Percentiles rank a stretch among this genome's conserved stretches.
phyloP scores from a whole-genome alignment of 1,284 basidiomycete genomes.

The Malassezia nana region DNA sequence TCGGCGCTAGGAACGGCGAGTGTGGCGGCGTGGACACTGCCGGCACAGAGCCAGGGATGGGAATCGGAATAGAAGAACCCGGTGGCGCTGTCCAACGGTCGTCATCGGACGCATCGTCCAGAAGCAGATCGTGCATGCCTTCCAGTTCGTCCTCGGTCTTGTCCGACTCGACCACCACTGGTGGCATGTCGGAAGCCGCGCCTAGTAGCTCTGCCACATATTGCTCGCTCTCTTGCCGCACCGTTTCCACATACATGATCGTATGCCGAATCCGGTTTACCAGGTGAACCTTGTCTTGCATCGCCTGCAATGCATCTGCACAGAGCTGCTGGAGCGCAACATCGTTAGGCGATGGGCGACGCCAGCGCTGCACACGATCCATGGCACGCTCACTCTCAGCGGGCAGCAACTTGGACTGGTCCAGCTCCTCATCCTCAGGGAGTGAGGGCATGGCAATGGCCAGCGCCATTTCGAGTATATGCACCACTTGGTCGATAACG shows the following conservation, averaged over 20 bases:
- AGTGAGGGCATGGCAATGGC: constrained; percentile 80
- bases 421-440: constrained; percentile 62
- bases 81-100: background rate
- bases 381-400: constrained; percentile 41
- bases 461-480: constrained; percentile 70
- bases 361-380: constrained; percentile 23
- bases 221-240: constrained; percentile 93
- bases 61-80: constrained; percentile 5
- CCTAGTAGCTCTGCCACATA: constrained; percentile 60
- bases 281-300: constrained; percentile 85
- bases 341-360: constrained; percentile 54
- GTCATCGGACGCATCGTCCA: background rate
- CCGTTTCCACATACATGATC: constrained; percentile 91
- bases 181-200: constrained; percentile 10
- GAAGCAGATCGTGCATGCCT: background rate
- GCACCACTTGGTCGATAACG: constrained; percentile 33
- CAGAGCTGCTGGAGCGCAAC: constrained; percentile 69
- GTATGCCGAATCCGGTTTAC: constrained; percentile 96
- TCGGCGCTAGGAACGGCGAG: constrained; percentile 28
- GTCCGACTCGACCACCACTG: constrained; percentile 2
- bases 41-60: constrained; percentile 4
- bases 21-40: constrained; percentile 29
- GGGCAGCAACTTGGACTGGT: constrained; percentile 56
- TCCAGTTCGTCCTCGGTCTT: background rate
- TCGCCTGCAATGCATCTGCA: constrained; percentile 73